A percentile compares a stretch with the other conserved stretches of the same genome.
phyloP scores from a whole-genome alignment of 2,329 filamentous ascomycete species.

The Emericellopsis atlantica region DNA sequence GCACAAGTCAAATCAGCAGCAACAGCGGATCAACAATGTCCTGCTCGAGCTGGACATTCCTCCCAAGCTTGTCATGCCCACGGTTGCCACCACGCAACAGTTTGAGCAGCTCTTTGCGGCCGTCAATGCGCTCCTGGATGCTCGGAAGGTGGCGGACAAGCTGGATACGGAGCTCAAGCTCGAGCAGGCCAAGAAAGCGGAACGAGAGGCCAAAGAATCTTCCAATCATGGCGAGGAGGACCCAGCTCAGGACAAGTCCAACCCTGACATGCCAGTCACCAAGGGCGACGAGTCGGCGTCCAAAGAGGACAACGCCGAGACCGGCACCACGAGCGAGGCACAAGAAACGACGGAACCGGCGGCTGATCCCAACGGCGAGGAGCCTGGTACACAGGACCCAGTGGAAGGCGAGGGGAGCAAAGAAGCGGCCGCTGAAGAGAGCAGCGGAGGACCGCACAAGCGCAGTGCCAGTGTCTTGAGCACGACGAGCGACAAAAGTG shows the following conservation, averaged over 20 bases:
- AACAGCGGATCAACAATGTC: constrained; percentile 59
- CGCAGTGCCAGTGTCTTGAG: constrained; percentile 76
- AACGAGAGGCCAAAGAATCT: constrained; percentile 11
- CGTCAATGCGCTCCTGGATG: constrained; percentile 58
- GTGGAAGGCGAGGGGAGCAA: constrained; percentile 7
- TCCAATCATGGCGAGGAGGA: constrained; percentile 24
- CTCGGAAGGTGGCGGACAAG: constrained; percentile 64
- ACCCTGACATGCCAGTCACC: not conserved
- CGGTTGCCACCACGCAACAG: constrained; percentile 53
- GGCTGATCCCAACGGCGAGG: constrained; percentile 4
- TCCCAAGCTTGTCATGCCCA: constrained; percentile 60
- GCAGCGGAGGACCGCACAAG: constrained; percentile 45
- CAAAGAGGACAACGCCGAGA: not conserved
- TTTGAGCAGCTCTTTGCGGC: constrained; percentile 60
- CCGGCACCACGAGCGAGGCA: constrained; percentile 5
- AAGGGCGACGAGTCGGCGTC: not conserved
- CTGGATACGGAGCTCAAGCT: constrained; percentile 58
- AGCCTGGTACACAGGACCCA: constrained; percentile 6
- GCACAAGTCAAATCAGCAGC: constrained; percentile 65
- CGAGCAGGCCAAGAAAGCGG: constrained; percentile 42
- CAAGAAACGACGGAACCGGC: constrained; percentile 4
- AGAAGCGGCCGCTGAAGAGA: constrained; percentile 12
- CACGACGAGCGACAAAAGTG: constrained; percentile 49
- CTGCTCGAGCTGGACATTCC: constrained; percentile 62
- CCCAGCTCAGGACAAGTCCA: constrained; percentile 3